Base-by-base conservation (phyloP, 2,329 filamentous ascomycete species). In the Neurospora sp. region DNA sequence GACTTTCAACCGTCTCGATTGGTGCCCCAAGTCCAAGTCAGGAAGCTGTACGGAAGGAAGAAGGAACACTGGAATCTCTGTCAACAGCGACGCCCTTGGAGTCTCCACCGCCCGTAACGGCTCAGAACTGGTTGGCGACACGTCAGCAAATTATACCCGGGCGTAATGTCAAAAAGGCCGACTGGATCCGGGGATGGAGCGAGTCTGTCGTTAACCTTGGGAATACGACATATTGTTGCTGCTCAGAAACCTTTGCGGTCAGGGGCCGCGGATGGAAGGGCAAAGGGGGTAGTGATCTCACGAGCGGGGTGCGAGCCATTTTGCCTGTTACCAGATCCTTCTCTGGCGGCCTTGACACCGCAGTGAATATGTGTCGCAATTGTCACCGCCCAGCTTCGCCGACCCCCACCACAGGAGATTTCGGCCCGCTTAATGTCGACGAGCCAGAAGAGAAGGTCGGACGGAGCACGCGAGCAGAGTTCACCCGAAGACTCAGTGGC, bases 161-260 rank as follows among this genome's bases (percentile, higher is more conserved):
- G 15, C 70, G 66, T 37, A 73, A 73, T 33, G 70, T 73, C 46
- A 75, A 71, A 15, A 75, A 74, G 66, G 74, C 71, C 23, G 74
- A 76, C 41, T 76, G 74, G 74, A 74, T 76, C 36, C 72, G 73
- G 33, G 74, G 74, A 57, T 76, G 75, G 75, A 76, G 74, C 67
- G 69, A 73, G 12, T 72, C 70, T 15, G 74, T 76, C 43, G 68
- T 67, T 69, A 65, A 57, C 33, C 71, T 74, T 52, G 74, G 75
- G 41, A 70, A 73, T 6, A 70, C 71, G 23, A 71, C 75, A 5
- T 76, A 76, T 67, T 76, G 75, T 46, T 72, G 70, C 15, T 76
- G 75, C 69, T 75, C 74, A 8, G 73, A 74, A 62, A 71, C 3
- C 33, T 72, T 69, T 69, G 68, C 19, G 52, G 65, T 43, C 39